Percentiles rank a stretch among this genome's conserved stretches.
These are phyloP conservation scores for Lactarius quietus DNA, from an alignment of 768 basidiomycete genomes.

Conservation along the genomic window DNA sequence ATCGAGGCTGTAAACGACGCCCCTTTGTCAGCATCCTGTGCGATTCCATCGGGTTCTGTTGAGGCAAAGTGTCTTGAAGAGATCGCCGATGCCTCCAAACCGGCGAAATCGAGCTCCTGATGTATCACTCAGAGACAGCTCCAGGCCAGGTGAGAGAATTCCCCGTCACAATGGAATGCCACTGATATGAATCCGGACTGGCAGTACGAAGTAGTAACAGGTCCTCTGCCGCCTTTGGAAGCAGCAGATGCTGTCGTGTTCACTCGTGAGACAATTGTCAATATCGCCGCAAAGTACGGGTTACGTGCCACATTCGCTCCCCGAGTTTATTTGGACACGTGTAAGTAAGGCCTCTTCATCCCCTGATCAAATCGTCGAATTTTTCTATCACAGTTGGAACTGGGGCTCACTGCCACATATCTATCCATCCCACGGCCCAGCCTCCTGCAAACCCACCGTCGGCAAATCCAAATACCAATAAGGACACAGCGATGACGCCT, in stretches of 20 bases:
- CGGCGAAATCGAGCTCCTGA: constrained; percentile 57
- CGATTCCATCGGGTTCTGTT: constrained; percentile 42
- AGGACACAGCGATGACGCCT: constrained; percentile 35
- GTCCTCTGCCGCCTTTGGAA: constrained; percentile 59
- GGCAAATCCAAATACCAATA: constrained; percentile 20
- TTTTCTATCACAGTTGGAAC: constrained; percentile 41
- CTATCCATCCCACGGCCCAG: constrained; percentile 44
- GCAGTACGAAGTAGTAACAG: constrained; percentile 67
- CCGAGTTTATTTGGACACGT: constrained; percentile 36
- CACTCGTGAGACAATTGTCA: constrained; percentile 64
- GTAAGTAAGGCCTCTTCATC: constrained; percentile 28
- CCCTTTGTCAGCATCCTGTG: constrained; percentile 45
- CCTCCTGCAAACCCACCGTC: constrained; percentile 14
- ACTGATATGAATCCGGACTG: not conserved
- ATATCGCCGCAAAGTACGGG: constrained; percentile 61
- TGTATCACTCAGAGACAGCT: constrained; percentile 68
- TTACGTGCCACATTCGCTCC: constrained; percentile 66
- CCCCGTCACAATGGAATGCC: not conserved
- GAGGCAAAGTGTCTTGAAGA: constrained; percentile 50
- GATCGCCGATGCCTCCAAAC: constrained; percentile 49
- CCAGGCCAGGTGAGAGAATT: constrained; percentile 53
- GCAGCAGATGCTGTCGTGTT: constrained; percentile 65
- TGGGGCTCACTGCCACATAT: constrained; percentile 62
- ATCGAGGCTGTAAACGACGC: constrained; percentile 45
- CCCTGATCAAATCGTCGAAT: not conserved